Evolutionary conservation across 805 yeast species (phyloP), one percentile per base, ranked within the genome.

Genomic region (Wickerhamomyces pijperi): DNA sequence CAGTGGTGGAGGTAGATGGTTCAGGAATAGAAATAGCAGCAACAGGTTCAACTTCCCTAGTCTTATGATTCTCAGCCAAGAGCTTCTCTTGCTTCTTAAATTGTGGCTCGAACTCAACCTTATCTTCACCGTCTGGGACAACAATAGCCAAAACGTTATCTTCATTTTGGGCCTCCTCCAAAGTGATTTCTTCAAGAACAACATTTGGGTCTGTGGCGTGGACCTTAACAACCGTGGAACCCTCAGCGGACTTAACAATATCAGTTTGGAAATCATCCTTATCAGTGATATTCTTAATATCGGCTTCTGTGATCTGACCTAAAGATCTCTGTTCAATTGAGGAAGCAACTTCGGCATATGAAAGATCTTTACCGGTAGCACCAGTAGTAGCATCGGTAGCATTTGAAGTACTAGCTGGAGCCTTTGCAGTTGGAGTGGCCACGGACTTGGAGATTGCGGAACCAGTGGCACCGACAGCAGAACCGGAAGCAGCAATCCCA

Each of bases 111-210:
- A 25, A 25, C n/a, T 25, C 29, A 8, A 25, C 29, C 29, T 25
- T 25, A 25, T 25, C 29, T 25, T 40, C 32, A n/a, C 41, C 47
- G 14, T 39, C 39, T 9, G 43, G 40, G 29, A 42, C 37, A 35
- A 42, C 46, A 8, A 44, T 40, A 15, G 45, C 46, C 12, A 49
- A 29, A 12, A 46, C 50, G 16, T 48, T 31, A 7, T 39, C 36
- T 34, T 44, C 48, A 3, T 36, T 45, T 29, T 39, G 36, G n/a
- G 53, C 55, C 37, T 47, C 37, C 23, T 48, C 49, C 3, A 38
- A 23, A 3, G 48, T 38, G 21, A 47, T 44, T 28, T 45, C 49
- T 31, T 44, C 47, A 11, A 47, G 28, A 9, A 33, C 36, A 13
- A 46, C 39, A 14, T 34, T 36, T 19, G 45, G 39, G 34, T 41